Percentiles rank a stretch among this genome's conserved stretches.
Evolutionary conservation across 2,329 filamentous ascomycete species (phyloP).

Genomic region (Exophiala alcalophila): DNA sequence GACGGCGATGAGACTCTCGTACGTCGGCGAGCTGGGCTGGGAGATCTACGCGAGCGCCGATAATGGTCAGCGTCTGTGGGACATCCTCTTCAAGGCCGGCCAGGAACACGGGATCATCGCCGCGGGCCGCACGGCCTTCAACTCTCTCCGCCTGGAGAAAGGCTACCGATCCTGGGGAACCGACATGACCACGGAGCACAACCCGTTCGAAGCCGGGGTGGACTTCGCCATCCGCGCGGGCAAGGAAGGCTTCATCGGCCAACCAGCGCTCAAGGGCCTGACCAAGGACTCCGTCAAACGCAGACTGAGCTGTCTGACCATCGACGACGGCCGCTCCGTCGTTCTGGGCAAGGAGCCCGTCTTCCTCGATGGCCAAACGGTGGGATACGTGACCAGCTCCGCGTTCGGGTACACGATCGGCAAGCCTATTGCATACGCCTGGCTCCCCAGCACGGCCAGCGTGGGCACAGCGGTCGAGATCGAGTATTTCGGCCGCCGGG

Average conservation of each 20-base stretch:
- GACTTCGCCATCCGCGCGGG: conserved; percentile 47
- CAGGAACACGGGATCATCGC: conserved; percentile 56
- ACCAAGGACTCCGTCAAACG: conserved; percentile 37
- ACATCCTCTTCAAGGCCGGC: conserved; percentile 55
- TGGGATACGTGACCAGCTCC: conserved; percentile 60
- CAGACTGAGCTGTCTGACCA: conserved; percentile 49
- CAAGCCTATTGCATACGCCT: conserved; percentile 60
- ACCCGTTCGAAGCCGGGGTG: conserved; percentile 59
- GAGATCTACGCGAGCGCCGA: conserved; percentile 62
- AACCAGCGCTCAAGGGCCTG: conserved; percentile 46
- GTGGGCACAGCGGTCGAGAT: conserved; percentile 56
- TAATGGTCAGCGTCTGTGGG: conserved; percentile 58
- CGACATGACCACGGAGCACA: conserved; percentile 61
- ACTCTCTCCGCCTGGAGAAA: conserved; percentile 58
- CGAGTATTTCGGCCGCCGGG: conserved; percentile 58
- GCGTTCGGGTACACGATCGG: conserved; percentile 60
- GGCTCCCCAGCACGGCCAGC: conserved; percentile 48
- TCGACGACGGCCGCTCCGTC: conserved; percentile 57
- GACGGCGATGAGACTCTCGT: conserved; percentile 55
- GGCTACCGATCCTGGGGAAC: conserved; percentile 57
- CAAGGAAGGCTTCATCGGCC: conserved; percentile 49
- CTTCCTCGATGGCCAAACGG: conserved; percentile 46
- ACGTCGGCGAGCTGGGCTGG: conserved; percentile 62
- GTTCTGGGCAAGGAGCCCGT: conserved; percentile 63
- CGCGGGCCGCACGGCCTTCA: conserved; percentile 58